Evolutionary conservation across 176 grass and related monocot genomes (phyloP).

Genomic region (Luzula sylvatica): DNA sequence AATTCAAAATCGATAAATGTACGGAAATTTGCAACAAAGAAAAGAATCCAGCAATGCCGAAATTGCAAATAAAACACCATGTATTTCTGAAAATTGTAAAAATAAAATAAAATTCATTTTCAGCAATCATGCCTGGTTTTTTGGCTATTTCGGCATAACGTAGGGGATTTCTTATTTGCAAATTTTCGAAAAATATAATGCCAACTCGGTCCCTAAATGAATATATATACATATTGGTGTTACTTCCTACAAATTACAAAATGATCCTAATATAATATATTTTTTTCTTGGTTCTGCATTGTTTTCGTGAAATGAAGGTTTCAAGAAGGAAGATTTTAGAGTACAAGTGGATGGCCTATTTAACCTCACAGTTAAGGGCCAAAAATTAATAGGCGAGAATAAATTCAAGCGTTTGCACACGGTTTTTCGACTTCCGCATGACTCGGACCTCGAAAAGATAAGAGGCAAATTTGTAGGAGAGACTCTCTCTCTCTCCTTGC

Average conservation of each 20-base stretch:
- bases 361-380: no score
- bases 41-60: no score
- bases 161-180: not conserved
- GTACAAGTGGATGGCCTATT: no score
- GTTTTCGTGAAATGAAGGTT: slow-evolving; percentile 24
- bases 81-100: no score
- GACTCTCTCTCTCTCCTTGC: slow-evolving; percentile 26
- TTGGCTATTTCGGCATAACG: not conserved
- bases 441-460: slow-evolving; percentile 26
- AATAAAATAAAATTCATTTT: not conserved
- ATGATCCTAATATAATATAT: not conserved
- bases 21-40: no score
- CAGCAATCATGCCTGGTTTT: not conserved
- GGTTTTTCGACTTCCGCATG: slow-evolving; percentile 26
- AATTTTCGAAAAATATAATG: no score
- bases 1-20: no score
- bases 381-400: no score
- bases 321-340: no score
- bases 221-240: not conserved
- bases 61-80: no score
- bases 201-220: not conserved
- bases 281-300: not conserved
- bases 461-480: no score
- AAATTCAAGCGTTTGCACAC: slow-evolving; percentile 26
- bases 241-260: no score